Evolutionary conservation across 176 grass and related monocot species (phyloP), one percentile per base, ranked within the genome.

Genomic region (Ensete ventricosum): DNA sequence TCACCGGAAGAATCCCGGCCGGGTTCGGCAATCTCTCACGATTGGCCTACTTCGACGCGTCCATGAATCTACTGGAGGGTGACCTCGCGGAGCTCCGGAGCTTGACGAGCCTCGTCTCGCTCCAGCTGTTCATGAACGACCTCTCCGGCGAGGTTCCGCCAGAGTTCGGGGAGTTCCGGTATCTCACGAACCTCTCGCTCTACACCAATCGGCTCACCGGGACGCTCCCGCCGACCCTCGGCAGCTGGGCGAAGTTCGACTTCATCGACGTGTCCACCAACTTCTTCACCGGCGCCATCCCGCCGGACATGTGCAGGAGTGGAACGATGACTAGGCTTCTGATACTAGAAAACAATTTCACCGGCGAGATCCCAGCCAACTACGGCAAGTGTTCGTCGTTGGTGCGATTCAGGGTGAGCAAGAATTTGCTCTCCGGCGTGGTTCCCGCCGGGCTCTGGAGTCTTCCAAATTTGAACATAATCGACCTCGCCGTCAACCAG

Each of bases 241-340:
- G 93, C 54, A 88, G 78, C 73, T 90, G 81, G 59, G 82, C 93
- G 29, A 77, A 82, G 48, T 90, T 92, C 17, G 74, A 74, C 12
- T 86, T 74, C 78, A 53, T 96, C 11, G 93, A 96, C 83, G 92
- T 96, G 62, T 96, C 93, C 1, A 85, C 89, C 82, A 96, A 96
- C 72, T 65, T 24, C 21, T 90, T 96, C 77, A 71, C 80, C 1
- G 89, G 93, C 11, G 53, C 73, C 9, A 92, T 96, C 64, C 93
- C 93, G 34, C 84, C 78, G 75, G 78, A 82, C 76, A 54, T 96
- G 11, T 96, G 93, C 77, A 22, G 70, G 9, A 75, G 80, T 5
- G 84, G 66, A 14, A 83, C 73, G 19, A 82, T 96, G 48, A 53
- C 59, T 14, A 84, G 23, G 52, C 83, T 96, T 9, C 85, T 96